These are phyloP conservation scores for Neocucurbitaria cava DNA, from an alignment of 2,329 filamentous ascomycete species.

Conservation along the genomic window DNA sequence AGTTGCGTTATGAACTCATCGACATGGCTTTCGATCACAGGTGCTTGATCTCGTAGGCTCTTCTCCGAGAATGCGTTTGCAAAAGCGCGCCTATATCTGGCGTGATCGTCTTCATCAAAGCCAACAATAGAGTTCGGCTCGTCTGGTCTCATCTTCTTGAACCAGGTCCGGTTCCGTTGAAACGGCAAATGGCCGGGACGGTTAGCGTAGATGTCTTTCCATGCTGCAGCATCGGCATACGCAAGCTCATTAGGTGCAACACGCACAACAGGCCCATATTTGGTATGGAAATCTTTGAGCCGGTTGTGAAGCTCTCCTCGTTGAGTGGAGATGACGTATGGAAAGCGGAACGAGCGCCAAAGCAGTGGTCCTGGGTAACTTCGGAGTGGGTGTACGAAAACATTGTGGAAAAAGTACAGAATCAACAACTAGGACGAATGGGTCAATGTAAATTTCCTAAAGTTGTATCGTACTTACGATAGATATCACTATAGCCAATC, in stretches of 20 bases:
- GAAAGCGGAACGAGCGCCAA: conserved; percentile 35
- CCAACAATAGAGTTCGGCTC: conserved; percentile 36
- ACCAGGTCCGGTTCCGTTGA: conserved; percentile 31
- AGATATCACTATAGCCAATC: neutral
- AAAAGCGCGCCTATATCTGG: conserved; percentile 33
- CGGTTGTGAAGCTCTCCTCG: conserved; percentile 33
- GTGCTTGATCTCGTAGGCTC: conserved; percentile 31
- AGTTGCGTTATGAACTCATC: conserved; percentile 29
- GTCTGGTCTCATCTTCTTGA: conserved; percentile 32
- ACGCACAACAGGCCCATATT: conserved; percentile 41
- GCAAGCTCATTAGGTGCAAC: conserved; percentile 48
- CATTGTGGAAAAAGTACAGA: conserved; percentile 34
- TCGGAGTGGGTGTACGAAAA: conserved; percentile 33
- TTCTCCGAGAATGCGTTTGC: conserved; percentile 38
- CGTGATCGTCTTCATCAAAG: conserved; percentile 30
- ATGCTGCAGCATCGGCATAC: conserved; percentile 40
- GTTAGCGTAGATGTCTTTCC: conserved; percentile 48
- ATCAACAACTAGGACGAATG: neutral
- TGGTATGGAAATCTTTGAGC: conserved; percentile 23
- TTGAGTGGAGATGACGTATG: conserved; percentile 36
- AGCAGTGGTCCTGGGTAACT: conserved; percentile 37
- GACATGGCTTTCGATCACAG: conserved; percentile 33
- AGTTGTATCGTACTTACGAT: neutral
- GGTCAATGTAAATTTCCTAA: neutral
- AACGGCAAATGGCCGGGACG: conserved; percentile 32